Conservation (phyloP, 1,139 yeast genomes). For the Yamadazyma dushanensis region DNA sequence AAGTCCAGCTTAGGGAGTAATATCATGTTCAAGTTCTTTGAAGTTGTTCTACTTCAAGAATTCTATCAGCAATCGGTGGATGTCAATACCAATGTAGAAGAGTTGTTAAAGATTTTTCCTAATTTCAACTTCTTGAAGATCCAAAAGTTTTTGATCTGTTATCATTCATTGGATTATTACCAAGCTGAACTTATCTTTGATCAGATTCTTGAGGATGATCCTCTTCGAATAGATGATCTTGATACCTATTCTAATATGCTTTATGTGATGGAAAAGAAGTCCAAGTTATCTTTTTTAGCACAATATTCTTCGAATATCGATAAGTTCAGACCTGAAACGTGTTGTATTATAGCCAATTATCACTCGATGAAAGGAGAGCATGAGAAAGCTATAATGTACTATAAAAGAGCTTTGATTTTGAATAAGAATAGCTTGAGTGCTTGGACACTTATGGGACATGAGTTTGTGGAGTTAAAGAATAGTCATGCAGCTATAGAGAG, state of each 20-base stretch:
- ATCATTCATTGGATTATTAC: slow-evolving; percentile 77
- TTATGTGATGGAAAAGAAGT: slow-evolving; percentile 87
- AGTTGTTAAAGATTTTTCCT: slow-evolving; percentile 59
- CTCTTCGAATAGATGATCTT: slow-evolving; percentile 83
- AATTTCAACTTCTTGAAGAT: slow-evolving; percentile 70
- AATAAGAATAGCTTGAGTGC: slow-evolving; percentile 85
- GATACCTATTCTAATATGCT: slow-evolving; percentile 91
- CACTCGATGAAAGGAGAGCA: slow-evolving; percentile 92
- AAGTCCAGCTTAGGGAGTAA: slow-evolving; percentile 21
- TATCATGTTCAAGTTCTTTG: slow-evolving; percentile 68
- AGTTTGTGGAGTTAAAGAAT: slow-evolving; percentile 92
- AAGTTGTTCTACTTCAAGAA: slow-evolving; percentile 73
- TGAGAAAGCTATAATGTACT: slow-evolving; percentile 91
- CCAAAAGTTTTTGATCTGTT: slow-evolving; percentile 78
- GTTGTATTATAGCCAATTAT: slow-evolving; percentile 92
- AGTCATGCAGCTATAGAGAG: slow-evolving; percentile 98
- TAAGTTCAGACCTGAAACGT: slow-evolving; percentile 89
- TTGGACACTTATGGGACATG: slow-evolving; percentile 99
- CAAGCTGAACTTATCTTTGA: slow-evolving; percentile 83
- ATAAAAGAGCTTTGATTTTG: slow-evolving; percentile 81
- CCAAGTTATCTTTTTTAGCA: slow-evolving; percentile 83
- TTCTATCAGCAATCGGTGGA: slow-evolving; percentile 67
- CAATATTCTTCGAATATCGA: slow-evolving; percentile 83
- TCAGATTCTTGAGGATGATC: slow-evolving; percentile 70
- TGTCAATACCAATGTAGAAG: slow-evolving; percentile 44